Percentiles rank a stretch among this genome's conserved stretches.
These are phyloP conservation scores for Oryza glumipatula DNA, from an alignment of 176 grass and related monocot species.

Conservation along the genomic window DNA sequence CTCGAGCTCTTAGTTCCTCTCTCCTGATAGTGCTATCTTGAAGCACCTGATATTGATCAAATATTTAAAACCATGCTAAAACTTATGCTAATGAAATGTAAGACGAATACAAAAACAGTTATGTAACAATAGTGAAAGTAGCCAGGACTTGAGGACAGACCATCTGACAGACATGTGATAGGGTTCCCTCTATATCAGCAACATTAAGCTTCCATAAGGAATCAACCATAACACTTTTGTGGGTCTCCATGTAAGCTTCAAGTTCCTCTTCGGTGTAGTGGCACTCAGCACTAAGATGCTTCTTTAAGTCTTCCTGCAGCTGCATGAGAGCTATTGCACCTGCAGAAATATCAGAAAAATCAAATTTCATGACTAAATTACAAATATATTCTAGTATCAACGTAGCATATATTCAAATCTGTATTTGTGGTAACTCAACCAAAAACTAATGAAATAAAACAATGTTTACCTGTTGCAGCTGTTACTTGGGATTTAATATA, in stretches of 20 bases:
- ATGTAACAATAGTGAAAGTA: not conserved
- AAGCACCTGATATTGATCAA: constrained; percentile 62
- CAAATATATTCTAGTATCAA: constrained; percentile 17
- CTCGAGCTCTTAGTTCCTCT: constrained; percentile 84
- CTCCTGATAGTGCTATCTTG: constrained; percentile 73
- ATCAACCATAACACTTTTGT: constrained; percentile 87
- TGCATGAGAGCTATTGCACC: constrained; percentile 96
- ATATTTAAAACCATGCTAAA: constrained; percentile 33
- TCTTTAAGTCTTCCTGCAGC: constrained; percentile 87
- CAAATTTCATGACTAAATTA: not conserved
- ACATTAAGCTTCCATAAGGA: constrained; percentile 99
- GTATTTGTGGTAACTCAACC: not conserved
- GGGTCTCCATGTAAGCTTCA: constrained; percentile 72
- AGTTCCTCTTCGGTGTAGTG: constrained; percentile 80
- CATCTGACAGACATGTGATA: constrained; percentile 88
- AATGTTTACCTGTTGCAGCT: constrained; percentile 71
- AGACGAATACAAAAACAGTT: constrained; percentile 17
- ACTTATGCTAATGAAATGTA: constrained; percentile 10
- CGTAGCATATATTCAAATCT: not conserved
- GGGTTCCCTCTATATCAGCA: constrained; percentile 91
- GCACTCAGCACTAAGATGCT: constrained; percentile 68
- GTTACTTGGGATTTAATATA: constrained; percentile 94
- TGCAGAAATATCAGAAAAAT: constrained; percentile 43
- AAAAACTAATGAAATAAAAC: constrained; percentile 6
- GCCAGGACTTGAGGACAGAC: constrained; percentile 45